phyloP scores from a whole-genome alignment of 2,329 filamentous ascomycete species.

The Bretziella fagacearum region DNA sequence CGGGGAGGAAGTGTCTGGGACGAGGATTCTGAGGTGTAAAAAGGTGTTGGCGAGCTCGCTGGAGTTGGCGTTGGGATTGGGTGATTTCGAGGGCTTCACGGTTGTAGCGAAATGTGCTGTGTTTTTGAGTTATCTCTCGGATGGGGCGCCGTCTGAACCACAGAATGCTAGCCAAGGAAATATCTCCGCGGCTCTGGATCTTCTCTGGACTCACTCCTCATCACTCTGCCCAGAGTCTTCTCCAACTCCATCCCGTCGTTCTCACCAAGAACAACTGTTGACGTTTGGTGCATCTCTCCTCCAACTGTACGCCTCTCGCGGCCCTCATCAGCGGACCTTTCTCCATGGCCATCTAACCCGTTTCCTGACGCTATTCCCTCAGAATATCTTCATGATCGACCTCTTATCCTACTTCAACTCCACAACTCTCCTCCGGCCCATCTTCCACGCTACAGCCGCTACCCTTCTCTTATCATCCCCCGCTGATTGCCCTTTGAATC shows the following conservation, averaged over 20 bases:
- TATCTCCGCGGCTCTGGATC: conserved; percentile 32
- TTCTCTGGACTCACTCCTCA: conserved; percentile 26
- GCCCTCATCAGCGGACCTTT: conserved; percentile 49
- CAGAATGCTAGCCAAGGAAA: conserved; percentile 34
- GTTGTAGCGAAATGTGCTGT: conserved; percentile 44
- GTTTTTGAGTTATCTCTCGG: conserved; percentile 49
- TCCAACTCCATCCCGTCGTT: conserved; percentile 21
- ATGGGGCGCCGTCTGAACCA: conserved; percentile 26
- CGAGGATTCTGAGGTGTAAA: conserved; percentile 34
- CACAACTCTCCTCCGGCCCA: conserved; percentile 45
- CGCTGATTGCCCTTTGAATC: conserved; percentile 28
- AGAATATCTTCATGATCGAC: conserved; percentile 58
- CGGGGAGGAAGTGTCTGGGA: conserved; percentile 18
- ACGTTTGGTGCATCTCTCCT: conserved; percentile 53
- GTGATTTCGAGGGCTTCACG: conserved; percentile 31
- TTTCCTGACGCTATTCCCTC: conserved; percentile 49
- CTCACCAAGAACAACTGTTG: conserved; percentile 44
- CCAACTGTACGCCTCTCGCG: conserved; percentile 39
- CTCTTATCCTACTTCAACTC: conserved; percentile 60
- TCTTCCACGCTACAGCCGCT: background rate
- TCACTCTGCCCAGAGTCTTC: conserved; percentile 23
- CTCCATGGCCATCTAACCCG: conserved; percentile 44
- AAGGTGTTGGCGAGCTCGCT: conserved; percentile 36
- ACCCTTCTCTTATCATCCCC: background rate
- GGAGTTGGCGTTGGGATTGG: conserved; percentile 38